Base-by-base conservation (phyloP, 805 yeast genomes). In the Saturnispora sekii region DNA sequence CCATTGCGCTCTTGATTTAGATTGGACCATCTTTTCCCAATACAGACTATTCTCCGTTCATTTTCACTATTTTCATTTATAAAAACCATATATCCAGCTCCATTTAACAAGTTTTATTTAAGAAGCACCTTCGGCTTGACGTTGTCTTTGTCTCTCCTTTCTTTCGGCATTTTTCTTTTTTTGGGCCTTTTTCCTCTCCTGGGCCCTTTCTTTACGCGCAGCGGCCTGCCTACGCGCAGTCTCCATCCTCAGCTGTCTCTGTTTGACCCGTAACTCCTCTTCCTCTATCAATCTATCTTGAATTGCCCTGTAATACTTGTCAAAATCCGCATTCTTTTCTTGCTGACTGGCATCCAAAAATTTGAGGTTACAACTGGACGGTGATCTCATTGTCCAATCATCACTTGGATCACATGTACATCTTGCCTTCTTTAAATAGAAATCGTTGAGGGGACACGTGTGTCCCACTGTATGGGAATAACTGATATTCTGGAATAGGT, bases 401-500 rank as follows among this genome's bases (percentile, higher is more conserved):
- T 73, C 72, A 12, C 64, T 59, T 40, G 84, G 84, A 55, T 82
- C 70, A 65, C 96, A 87, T 30, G 73, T 69, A 70, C 97, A 88
- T 56, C 70, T 77, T 50, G 77, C 73, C 35, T 67, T 62, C 41
- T 62, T 51, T 54, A 84, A 73, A 31, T 76, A 69, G 7, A 62
- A 64, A 45, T 73, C 72, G 54, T 82, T 80, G 47, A 81, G 67
- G 2, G 96, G 96, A 70, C 94, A 84, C 59, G 80, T 74, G 51
- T 74, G 70, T 67, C 80, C 85, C 18, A 94, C 95, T 34, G 76
- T 79, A 62, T 86, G 96, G 65, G 58, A 79, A 65, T 87, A 86
- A 31, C 94, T 88, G 43, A 86, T 76, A 55, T 85, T 94, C 46
- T 75, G 80, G 60, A 87, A 88, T 64, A 82, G 70, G 57, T 84